Evolutionary conservation across 1,139 yeast genomes (phyloP), one percentile per base, ranked within the genome.

Genomic region (Candida sojae): DNA sequence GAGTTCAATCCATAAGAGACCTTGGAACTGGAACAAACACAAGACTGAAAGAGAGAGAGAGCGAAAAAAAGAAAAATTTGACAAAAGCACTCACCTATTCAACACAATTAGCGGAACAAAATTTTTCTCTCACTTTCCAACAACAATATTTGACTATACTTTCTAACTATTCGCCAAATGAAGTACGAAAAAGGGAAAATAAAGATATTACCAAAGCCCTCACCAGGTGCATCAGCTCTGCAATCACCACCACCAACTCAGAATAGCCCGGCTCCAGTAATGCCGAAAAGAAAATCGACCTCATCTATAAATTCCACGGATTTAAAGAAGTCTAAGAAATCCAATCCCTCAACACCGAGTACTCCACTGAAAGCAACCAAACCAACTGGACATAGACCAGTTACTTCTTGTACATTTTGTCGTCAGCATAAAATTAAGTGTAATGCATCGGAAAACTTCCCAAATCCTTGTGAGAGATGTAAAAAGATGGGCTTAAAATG

Each of bases 361-460:
- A 39, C 48, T 17, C 46, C 47, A 35, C 42, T 34, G 26, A 43
- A 43, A 32, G 31, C 42, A 17, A n/a, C 52, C 32, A 71, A 71
- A 52, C 72, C 67, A 43, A 63, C 75, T 0, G 77, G 78, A 11
- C 92, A 86, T 59, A 71, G 97, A 48, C 97, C 97, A 0, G 96
- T 91, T 1, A 88, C 96, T 0, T 87, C 96, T 3, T 92, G 98
- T 62, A 88, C 96, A 0, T 95, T 90, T 61, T 92, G 98, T 63
- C 83, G 97, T 47, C 97, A 92, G 63, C 97, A 91, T 63, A 92
- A 92, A 67, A 90, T 91, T 67, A 88, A 87, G 61, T 92, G 98
- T 68, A 89, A 92, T 62, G 97, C 97, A 0, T 80, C 89, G 3
- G 93, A 88, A 26, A 83, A 86, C 52, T 87, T 80, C 57, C 97